Evolutionary conservation across 306 rosid genomes (phyloP).

Genomic region (Morella rubra): DNA sequence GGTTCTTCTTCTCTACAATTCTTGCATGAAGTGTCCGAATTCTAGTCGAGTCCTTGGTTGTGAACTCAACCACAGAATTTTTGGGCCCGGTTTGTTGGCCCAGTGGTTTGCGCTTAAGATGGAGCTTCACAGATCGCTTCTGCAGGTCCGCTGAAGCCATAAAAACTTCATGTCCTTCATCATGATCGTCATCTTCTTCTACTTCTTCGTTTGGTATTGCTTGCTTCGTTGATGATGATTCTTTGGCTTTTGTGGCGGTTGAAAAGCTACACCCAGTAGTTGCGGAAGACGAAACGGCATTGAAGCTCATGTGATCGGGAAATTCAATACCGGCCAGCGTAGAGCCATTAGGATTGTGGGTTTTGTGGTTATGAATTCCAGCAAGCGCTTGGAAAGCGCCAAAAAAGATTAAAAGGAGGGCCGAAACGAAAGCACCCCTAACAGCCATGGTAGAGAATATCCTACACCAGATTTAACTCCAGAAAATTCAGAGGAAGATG

Average conservation of each 20-base stretch:
- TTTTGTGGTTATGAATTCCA: slow-evolving; percentile 33
- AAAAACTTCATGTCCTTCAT: slow-evolving; percentile 22
- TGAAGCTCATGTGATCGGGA: slow-evolving; percentile 65
- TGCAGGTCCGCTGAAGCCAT: slow-evolving; percentile 15
- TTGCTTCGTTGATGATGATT: slow-evolving; percentile 26
- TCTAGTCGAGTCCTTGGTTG: slow-evolving; percentile 61
- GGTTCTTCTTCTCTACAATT: slow-evolving; percentile 76
- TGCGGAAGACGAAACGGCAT: slow-evolving; percentile 53
- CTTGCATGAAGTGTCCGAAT: slow-evolving; percentile 78
- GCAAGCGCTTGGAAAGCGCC: slow-evolving; percentile 34
- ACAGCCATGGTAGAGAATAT: slow-evolving; percentile 43
- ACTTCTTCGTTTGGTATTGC: slow-evolving; percentile 8
- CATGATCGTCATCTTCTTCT: slow-evolving; percentile 25
- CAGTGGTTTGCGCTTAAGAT: slow-evolving; percentile 49
- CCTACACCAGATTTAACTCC: slow-evolving; percentile 35
- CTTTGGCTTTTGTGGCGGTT: slow-evolving; percentile 29
- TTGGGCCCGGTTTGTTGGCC: slow-evolving; percentile 39
- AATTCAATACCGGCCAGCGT: slow-evolving; percentile 62
- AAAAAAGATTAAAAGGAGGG: slow-evolving; percentile 36
- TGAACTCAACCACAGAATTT: slow-evolving; percentile 49
- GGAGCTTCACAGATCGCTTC: slow-evolving; percentile 61
- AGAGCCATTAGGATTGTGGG: slow-evolving; percentile 53
- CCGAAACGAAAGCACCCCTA: slow-evolving; percentile 33
- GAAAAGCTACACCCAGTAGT: slow-evolving; percentile 52
- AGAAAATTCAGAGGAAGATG: slow-evolving; percentile 4